A percentile compares a stretch with the other conserved stretches of the same genome.
These are phyloP conservation scores for Trypanosoma avium DNA, from an alignment of 208 protist species.

Conservation along the genomic window DNA sequence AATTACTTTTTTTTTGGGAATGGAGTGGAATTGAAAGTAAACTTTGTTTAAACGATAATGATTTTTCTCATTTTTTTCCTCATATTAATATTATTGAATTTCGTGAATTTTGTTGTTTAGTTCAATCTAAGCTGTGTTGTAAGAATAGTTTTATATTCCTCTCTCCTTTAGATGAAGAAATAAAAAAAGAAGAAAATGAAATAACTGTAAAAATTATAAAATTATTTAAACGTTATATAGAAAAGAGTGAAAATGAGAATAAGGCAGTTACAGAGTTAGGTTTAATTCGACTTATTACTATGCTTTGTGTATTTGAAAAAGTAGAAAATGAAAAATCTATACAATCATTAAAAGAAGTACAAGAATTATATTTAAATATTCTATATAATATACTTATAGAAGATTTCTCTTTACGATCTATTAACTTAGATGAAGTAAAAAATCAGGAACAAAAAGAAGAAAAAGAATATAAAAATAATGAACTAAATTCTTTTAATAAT, in stretches of 20 bases:
- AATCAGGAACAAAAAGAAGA: background rate
- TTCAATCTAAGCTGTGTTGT: background rate
- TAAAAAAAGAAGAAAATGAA: background rate
- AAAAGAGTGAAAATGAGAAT: background rate
- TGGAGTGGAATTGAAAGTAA: background rate
- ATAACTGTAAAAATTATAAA: too few relatives aligned
- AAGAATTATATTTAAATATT: background rate
- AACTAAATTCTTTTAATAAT: background rate
- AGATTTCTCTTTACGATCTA: background rate
- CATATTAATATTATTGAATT: background rate
- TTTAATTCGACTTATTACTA: background rate
- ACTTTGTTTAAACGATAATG: background rate
- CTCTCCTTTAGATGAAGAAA: background rate
- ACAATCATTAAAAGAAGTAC: background rate
- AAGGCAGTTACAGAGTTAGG: background rate
- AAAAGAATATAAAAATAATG: background rate
- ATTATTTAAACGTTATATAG: background rate
- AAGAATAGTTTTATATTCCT: too few relatives aligned
- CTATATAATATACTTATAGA: background rate
- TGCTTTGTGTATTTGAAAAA: background rate
- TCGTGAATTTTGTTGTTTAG: background rate
- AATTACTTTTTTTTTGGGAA: background rate
- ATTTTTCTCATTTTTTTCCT: background rate
- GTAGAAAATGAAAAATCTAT: background rate
- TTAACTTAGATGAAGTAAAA: background rate